These are phyloP conservation scores for Neonectria hederae DNA, from an alignment of 2,329 filamentous ascomycete species.

Conservation along the genomic window DNA sequence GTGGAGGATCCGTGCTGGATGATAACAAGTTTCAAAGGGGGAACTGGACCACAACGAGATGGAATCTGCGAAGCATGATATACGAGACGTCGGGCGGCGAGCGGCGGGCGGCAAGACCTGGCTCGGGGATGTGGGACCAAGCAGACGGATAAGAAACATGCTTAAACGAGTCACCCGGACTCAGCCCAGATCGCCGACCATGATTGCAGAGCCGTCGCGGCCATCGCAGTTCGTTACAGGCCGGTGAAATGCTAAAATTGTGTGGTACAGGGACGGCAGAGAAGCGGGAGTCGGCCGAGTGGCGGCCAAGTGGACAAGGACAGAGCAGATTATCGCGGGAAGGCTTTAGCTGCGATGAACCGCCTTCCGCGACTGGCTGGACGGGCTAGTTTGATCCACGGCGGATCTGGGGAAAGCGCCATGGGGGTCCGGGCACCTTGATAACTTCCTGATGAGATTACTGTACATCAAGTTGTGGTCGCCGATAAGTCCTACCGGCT, in stretches of 20 bases:
- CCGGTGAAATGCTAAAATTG: constrained; percentile 6
- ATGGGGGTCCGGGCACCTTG: constrained; percentile 10
- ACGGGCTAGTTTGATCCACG: neutral
- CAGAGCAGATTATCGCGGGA: constrained; percentile 14
- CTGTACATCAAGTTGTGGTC: neutral
- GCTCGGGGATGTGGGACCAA: constrained; percentile 15
- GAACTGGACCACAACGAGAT: neutral
- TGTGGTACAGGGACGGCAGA: neutral
- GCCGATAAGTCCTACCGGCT: neutral
- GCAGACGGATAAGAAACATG: constrained; percentile 16
- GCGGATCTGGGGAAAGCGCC: neutral
- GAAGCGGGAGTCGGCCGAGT: constrained; percentile 25
- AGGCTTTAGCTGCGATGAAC: neutral
- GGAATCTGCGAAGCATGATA: constrained; percentile 23
- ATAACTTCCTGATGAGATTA: neutral
- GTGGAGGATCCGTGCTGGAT: neutral
- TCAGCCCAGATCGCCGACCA: constrained; percentile 3
- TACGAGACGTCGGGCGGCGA: constrained; percentile 23
- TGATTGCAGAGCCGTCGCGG: constrained; percentile 1
- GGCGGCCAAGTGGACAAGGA: neutral
- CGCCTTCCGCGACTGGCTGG: constrained; percentile 21
- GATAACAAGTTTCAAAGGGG: neutral
- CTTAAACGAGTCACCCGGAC: constrained; percentile 18
- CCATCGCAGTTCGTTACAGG: constrained; percentile 7
- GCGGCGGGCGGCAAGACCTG: constrained; percentile 17